These are phyloP conservation scores for Microsporum ferrugineum DNA, from an alignment of 2,329 filamentous ascomycete genomes.

Conservation along the genomic window DNA sequence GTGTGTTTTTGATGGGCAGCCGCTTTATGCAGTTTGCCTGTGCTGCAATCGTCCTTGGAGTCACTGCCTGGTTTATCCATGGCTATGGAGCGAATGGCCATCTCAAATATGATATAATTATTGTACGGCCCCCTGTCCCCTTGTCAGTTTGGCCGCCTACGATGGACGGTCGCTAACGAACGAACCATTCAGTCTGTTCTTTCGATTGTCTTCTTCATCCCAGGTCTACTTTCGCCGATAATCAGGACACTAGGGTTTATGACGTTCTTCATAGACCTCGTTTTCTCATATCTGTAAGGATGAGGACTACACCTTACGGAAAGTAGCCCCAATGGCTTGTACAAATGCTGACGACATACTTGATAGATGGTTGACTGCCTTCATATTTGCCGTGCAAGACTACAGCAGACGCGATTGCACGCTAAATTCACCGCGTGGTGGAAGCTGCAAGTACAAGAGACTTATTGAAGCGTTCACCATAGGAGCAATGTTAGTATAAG, in stretches of 20 bases:
- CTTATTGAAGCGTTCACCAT: constrained; percentile 37
- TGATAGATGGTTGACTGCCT: constrained; percentile 36
- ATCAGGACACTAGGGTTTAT: constrained; percentile 26
- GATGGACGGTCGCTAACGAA: not conserved
- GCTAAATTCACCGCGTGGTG: constrained; percentile 23
- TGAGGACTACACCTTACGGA: too few species aligned
- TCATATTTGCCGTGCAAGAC: constrained; percentile 39
- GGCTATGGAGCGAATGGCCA: constrained; percentile 24
- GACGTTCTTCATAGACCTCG: constrained; percentile 31
- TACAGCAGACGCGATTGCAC: constrained; percentile 28
- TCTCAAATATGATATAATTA: constrained; percentile 31
- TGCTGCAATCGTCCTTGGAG: constrained; percentile 33
- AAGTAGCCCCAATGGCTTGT: not conserved
- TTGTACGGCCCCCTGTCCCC: constrained; percentile 21
- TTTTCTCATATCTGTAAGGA: constrained; percentile 37
- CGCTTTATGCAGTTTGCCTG: constrained; percentile 28
- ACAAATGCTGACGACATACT: not conserved
- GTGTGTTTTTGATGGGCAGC: constrained; percentile 9
- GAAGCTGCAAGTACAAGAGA: constrained; percentile 29
- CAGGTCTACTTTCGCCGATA: constrained; percentile 34
- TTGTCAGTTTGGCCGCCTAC: not conserved
- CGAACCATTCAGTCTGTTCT: constrained; percentile 19
- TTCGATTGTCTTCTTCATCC: constrained; percentile 34
- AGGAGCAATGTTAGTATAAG: constrained; percentile 32
- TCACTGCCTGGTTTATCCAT: constrained; percentile 31